These are phyloP conservation scores for Gynochthodes officinalis DNA, from an alignment of 257 asterid genomes.

Conservation along the genomic window DNA sequence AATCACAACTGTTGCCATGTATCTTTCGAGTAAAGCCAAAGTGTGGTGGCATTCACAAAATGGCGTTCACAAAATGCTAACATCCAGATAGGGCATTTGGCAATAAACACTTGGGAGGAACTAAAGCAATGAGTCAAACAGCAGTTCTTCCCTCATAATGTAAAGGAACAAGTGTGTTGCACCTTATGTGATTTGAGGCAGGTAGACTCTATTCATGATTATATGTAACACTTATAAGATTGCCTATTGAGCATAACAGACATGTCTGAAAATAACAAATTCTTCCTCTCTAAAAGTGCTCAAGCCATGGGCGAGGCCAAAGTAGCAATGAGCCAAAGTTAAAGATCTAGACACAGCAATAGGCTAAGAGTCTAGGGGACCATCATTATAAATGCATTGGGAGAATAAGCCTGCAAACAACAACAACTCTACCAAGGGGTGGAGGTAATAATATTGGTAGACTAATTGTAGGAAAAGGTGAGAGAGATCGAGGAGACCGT, in stretches of 20 bases:
- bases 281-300: too few species aligned
- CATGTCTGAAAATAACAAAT: too few species aligned
- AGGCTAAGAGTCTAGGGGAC: not conserved
- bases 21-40: too few species aligned
- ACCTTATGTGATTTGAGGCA: not conserved
- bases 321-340: not conserved
- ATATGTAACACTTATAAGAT: too few species aligned
- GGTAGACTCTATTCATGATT: not conserved
- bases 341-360: not conserved
- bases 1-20: too few species aligned
- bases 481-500: too few species aligned
- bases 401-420: not conserved
- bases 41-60: too few species aligned
- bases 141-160: not conserved
- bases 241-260: not conserved
- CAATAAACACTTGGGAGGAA: not conserved
- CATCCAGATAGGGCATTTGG: not conserved
- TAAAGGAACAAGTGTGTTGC: not conserved
- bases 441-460: too few species aligned
- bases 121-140: too few species aligned
- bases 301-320: too few species aligned
- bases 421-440: too few species aligned
- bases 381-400: not conserved
- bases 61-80: not conserved
- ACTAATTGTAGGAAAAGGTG: not conserved